Evolutionary conservation across 768 basidiomycete species (phyloP).

Genomic region (Lepiota brunneoincarnata): DNA sequence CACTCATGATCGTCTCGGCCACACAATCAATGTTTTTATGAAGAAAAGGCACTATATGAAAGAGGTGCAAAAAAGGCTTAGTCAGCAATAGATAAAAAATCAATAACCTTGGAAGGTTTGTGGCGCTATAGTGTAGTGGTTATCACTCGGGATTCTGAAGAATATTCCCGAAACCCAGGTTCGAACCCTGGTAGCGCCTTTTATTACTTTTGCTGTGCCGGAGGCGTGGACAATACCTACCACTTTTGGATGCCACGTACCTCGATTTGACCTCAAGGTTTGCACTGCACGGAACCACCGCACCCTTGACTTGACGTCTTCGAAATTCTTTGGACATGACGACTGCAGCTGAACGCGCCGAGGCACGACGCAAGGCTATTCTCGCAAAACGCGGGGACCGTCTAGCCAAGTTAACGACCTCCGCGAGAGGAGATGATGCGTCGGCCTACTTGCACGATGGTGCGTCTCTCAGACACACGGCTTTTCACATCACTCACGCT

Average conservation of each 20-base stretch:
- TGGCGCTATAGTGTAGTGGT: conserved; percentile 22
- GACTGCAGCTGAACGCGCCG: conserved; percentile 67
- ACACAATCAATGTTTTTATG: too few relatives aligned
- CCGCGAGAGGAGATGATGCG: conserved; percentile 67
- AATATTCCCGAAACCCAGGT: conserved; percentile 21
- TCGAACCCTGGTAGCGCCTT: conserved; percentile 22
- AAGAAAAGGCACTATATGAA: too few relatives aligned
- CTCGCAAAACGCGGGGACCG: conserved; percentile 69
- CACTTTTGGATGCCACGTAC: not conserved
- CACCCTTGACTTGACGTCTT: not conserved
- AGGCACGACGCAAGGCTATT: conserved; percentile 77
- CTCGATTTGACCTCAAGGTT: not conserved
- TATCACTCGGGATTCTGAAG: conserved; percentile 20
- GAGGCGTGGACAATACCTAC: not conserved
- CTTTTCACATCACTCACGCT: conserved; percentile 33
- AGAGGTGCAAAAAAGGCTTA: too few relatives aligned
- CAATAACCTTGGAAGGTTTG: too few relatives aligned
- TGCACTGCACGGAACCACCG: too few relatives aligned
- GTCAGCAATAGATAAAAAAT: too few relatives aligned
- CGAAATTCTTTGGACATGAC: conserved; percentile 10
- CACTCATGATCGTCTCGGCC: too few relatives aligned
- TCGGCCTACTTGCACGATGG: conserved; percentile 53
- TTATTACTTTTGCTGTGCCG: not conserved
- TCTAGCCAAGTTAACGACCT: conserved; percentile 76
- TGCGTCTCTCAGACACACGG: conserved; percentile 22